phyloP scores from a whole-genome alignment of 2,329 filamentous ascomycete genomes.

The Diaporthe eres region DNA sequence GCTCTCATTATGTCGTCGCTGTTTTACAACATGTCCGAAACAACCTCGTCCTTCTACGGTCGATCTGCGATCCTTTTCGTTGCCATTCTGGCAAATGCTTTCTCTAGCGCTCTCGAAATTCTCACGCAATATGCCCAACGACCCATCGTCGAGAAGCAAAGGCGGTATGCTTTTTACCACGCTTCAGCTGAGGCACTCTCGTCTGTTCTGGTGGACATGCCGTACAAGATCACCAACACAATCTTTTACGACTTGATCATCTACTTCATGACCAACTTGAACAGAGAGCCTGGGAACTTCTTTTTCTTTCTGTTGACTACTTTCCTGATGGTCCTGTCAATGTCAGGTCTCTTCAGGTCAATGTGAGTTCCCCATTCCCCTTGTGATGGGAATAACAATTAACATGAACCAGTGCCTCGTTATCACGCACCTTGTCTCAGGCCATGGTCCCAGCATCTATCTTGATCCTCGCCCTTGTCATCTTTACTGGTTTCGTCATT shows the following conservation, averaged over 20 bases:
- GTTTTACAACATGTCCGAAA: conserved; percentile 80
- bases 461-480: conserved; percentile 77
- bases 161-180: conserved; percentile 92
- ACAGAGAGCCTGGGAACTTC: conserved; percentile 80
- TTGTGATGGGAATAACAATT: background rate
- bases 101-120: conserved; percentile 85
- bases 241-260: conserved; percentile 84
- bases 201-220: conserved; percentile 88
- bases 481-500: conserved; percentile 80
- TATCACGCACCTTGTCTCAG: conserved; percentile 78
- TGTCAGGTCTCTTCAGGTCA: conserved; percentile 83
- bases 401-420: conserved; percentile 77
- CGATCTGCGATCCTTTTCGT: conserved; percentile 89
- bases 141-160: conserved; percentile 92
- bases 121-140: conserved; percentile 89
- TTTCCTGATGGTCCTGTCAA: conserved; percentile 79
- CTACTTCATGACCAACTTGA: conserved; percentile 90
- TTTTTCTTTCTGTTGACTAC: conserved; percentile 88
- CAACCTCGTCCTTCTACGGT: conserved; percentile 83
- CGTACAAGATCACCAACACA: conserved; percentile 81
- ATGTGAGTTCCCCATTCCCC: background rate
- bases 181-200: conserved; percentile 89
- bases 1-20: conserved; percentile 83
- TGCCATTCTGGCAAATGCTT: conserved; percentile 88
- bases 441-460: conserved; percentile 73